Evolutionary conservation across 2,329 filamentous ascomycete species (phyloP).

Genomic region (Byssothecium circinans): DNA sequence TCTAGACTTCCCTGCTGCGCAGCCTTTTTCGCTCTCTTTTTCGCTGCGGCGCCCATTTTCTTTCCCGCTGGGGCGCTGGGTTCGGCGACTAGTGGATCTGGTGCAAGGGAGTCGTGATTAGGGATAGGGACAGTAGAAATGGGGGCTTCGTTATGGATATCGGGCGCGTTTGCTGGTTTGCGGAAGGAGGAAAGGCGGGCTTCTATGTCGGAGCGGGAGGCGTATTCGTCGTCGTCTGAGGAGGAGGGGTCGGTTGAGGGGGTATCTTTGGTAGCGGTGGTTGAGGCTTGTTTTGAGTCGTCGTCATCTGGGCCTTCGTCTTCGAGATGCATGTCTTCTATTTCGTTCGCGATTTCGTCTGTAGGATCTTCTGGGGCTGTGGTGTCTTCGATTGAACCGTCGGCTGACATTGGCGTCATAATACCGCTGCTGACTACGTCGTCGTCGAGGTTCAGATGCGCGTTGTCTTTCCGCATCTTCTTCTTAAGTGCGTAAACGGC

Average conservation of each 20-base stretch:
- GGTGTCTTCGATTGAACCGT: conserved; percentile 18
- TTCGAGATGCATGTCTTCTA: conserved; percentile 16
- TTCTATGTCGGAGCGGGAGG: conserved; percentile 41
- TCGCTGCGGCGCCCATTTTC: conserved; percentile 52
- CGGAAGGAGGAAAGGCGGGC: conserved; percentile 29
- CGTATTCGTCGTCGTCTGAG: conserved; percentile 41
- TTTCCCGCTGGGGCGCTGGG: conserved; percentile 18
- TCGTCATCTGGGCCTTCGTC: conserved; percentile 6
- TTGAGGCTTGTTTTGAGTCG: conserved; percentile 2
- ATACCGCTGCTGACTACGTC: conserved; percentile 38
- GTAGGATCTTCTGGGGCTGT: conserved; percentile 40
- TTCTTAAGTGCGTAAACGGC: conserved; percentile 76
- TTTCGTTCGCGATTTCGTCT: not conserved
- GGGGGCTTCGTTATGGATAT: conserved; percentile 12
- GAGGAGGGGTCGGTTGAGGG: not conserved
- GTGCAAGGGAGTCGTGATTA: not conserved
- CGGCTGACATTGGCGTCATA: conserved; percentile 36
- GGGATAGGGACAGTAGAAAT: not conserved
- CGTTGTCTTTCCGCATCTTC: conserved; percentile 82
- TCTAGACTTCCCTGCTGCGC: conserved; percentile 44
- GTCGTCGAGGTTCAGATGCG: conserved; percentile 55
- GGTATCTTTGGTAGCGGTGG: not conserved
- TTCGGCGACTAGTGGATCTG: conserved; percentile 5
- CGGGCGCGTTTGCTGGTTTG: conserved; percentile 2
- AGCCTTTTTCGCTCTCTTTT: conserved; percentile 51